Conservation (phyloP, 441 rosid species). For the Erodium moschatum region DNA sequence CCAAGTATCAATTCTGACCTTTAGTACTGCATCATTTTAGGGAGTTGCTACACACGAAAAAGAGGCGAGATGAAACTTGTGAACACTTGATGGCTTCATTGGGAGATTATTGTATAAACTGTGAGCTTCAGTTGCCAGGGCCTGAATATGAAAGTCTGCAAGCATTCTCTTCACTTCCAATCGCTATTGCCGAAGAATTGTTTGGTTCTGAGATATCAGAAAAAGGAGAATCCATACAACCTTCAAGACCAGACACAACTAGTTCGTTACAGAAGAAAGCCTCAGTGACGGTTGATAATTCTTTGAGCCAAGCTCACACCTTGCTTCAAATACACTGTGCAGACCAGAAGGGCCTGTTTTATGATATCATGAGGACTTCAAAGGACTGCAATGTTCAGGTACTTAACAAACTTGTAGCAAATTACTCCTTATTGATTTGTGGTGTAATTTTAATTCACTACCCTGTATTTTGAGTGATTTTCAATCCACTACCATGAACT, state of each 20-base stretch:
- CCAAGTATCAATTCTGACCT: constrained; percentile 1
- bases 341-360: constrained; percentile 57
- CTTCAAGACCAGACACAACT: constrained; percentile 10
- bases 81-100: constrained; percentile 32
- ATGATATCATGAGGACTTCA: constrained; percentile 53
- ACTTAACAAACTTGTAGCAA: constrained; percentile 11
- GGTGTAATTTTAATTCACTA: too few relatives aligned
- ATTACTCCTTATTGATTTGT: background rate
- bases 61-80: constrained; percentile 39
- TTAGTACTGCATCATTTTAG: constrained; percentile 25
- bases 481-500: too few relatives aligned
- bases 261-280: constrained; percentile 21
- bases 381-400: constrained; percentile 53
- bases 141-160: constrained; percentile 39
- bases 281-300: constrained; percentile 39
- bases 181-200: constrained; percentile 35
- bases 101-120: constrained; percentile 39
- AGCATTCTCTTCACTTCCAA: constrained; percentile 38
- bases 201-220: constrained; percentile 28
- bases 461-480: too few relatives aligned
- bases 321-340: constrained; percentile 45
- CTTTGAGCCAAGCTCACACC: constrained; percentile 49
- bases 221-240: constrained; percentile 17
- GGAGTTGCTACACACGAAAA: constrained; percentile 43
- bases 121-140: constrained; percentile 46